A percentile compares a stretch with the other conserved stretches of the same genome.
Conservation (phyloP, 371 early-diverging fungal genomes). For the Mortierella sp. region DNA sequence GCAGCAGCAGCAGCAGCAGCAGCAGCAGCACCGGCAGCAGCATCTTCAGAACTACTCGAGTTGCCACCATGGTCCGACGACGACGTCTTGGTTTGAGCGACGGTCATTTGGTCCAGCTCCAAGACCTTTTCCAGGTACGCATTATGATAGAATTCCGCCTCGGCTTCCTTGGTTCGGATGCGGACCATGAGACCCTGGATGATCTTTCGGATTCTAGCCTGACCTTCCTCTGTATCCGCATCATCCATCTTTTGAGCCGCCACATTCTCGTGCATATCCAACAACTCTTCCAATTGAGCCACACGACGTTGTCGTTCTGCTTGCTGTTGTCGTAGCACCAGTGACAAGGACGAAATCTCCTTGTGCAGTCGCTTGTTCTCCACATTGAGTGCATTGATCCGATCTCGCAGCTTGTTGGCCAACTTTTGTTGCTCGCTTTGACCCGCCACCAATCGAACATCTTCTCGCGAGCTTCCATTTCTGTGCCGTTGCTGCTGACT, state of each 20-base stretch:
- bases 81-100: constrained; percentile 36
- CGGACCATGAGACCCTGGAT: constrained; percentile 49
- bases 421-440: constrained; percentile 33
- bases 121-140: constrained; percentile 52
- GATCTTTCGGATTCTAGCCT: constrained; percentile 44
- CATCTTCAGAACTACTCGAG: no score
- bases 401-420: constrained; percentile 46
- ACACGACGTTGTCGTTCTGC: constrained; percentile 46
- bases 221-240: constrained; percentile 42
- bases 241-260: constrained; percentile 29
- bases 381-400: constrained; percentile 37
- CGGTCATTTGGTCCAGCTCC: constrained; percentile 51
- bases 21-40: no score
- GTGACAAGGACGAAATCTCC: constrained; percentile 37
- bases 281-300: constrained; percentile 35
- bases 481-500: constrained; percentile 9
- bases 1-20: no score
- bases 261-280: constrained; percentile 43
- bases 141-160: constrained; percentile 53
- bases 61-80: no score
- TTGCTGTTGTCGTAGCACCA: constrained; percentile 36
- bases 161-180: constrained; percentile 52
- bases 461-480: constrained; percentile 32
- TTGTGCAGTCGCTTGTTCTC: constrained; percentile 44
- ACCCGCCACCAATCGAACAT: constrained; percentile 18